Percentiles rank a stretch among this genome's conserved stretches.
These are phyloP conservation scores for Suillus discolor DNA, from an alignment of 768 basidiomycete genomes.

Conservation along the genomic window DNA sequence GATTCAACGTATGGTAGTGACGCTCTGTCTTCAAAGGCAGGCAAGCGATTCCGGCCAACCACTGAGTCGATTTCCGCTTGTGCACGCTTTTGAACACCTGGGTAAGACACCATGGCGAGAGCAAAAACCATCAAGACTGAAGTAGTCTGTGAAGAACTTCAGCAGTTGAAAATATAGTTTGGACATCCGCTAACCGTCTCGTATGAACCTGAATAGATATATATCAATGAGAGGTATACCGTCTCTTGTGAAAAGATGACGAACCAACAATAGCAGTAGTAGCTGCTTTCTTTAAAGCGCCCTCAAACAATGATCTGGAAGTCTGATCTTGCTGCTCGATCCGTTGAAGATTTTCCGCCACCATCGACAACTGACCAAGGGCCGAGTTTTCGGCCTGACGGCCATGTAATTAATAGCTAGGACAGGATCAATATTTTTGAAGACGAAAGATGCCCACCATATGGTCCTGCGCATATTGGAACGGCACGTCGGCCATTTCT, in stretches of 20 bases:
- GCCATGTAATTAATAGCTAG: too few species aligned
- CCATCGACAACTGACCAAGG: slow-evolving; percentile 11
- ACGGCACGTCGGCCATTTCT: too few species aligned
- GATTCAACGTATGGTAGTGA: slow-evolving; percentile 7
- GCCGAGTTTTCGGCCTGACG: background rate
- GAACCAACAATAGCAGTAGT: slow-evolving; percentile 17
- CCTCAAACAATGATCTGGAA: slow-evolving; percentile 3
- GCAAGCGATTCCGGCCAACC: background rate
- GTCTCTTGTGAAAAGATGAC: background rate
- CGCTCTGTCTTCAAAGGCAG: background rate
- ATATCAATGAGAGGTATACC: background rate
- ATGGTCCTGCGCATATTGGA: too few species aligned
- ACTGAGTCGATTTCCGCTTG: slow-evolving; percentile 22
- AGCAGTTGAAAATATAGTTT: background rate
- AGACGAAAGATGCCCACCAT: too few species aligned
- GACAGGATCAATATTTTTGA: too few species aligned
- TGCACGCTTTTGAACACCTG: slow-evolving; percentile 18
- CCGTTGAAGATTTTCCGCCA: slow-evolving; percentile 14
- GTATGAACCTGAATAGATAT: slow-evolving; percentile 17
- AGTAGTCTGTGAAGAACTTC: slow-evolving; percentile 8
- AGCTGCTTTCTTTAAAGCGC: slow-evolving; percentile 15
- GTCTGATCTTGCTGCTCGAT: slow-evolving; percentile 17
- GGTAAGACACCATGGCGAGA: slow-evolving; percentile 13
- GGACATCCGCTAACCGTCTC: slow-evolving; percentile 19
- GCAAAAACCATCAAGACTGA: slow-evolving; percentile 12